Conservation (phyloP, 139 green algal genomes). For the Chlorella sorokiniana region DNA sequence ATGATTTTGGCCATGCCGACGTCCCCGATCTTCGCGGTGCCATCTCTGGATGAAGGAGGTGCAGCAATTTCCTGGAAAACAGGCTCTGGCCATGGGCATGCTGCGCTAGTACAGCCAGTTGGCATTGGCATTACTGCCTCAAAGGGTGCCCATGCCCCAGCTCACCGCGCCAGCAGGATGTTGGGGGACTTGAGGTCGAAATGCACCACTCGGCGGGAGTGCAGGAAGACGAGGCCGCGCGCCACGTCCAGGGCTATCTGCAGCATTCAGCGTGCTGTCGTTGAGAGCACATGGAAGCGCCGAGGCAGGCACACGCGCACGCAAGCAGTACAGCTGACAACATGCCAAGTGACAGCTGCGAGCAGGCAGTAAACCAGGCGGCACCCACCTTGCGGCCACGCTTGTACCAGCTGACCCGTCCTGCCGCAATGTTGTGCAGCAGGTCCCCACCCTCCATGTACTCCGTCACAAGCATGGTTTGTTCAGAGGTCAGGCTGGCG, state of each 20-base stretch:
- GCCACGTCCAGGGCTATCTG: slow-evolving; percentile 51
- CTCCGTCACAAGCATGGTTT: slow-evolving; percentile 20
- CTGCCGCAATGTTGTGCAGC: not conserved
- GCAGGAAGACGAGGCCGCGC: slow-evolving; percentile 45
- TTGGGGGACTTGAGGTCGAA: slow-evolving; percentile 55
- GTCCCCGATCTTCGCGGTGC: slow-evolving; percentile 36
- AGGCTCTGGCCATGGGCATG: too few species aligned
- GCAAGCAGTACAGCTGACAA: too few species aligned
- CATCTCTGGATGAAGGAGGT: slow-evolving; percentile 40
- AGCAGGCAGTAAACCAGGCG: too few species aligned
- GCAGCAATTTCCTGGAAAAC: too few species aligned
- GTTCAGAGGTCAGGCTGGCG: slow-evolving; percentile 20
- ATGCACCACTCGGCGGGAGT: slow-evolving; percentile 46
- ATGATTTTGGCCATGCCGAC: slow-evolving; percentile 41
- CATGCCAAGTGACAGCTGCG: too few species aligned
- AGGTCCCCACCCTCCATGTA: slow-evolving; percentile 30
- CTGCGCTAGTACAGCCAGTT: too few species aligned
- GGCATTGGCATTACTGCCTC: too few species aligned
- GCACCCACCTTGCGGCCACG: slow-evolving; percentile 27
- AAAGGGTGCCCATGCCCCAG: too few species aligned
- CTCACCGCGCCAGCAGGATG: slow-evolving; percentile 42
- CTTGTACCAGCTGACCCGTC: slow-evolving; percentile 29
- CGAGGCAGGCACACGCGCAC: too few species aligned
- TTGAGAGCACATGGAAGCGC: too few species aligned
- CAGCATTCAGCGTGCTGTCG: too few species aligned